Evolutionary conservation across 2,329 filamentous ascomycete genomes (phyloP).

Genomic region (Emericellopsis cladophorae): DNA sequence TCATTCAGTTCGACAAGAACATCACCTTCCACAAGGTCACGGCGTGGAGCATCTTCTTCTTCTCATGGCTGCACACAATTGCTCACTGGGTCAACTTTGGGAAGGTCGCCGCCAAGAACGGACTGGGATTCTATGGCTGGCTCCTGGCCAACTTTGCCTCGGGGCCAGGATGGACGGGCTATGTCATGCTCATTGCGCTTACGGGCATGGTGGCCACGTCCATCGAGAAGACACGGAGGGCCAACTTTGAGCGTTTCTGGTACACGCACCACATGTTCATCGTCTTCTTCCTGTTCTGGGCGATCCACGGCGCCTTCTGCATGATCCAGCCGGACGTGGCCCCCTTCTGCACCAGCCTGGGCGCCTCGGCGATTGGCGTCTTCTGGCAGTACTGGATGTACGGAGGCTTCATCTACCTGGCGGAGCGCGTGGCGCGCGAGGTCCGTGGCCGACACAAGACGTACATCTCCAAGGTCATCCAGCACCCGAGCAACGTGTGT

Average conservation of each 20-base stretch:
- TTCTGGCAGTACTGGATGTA: conserved; percentile 91
- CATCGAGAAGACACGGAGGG: conserved; percentile 62
- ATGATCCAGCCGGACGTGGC: conserved; percentile 80
- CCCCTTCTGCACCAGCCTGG: conserved; percentile 62
- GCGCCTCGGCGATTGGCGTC: conserved; percentile 54
- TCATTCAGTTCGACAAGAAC: conserved; percentile 83
- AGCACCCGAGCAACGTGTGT: conserved; percentile 79
- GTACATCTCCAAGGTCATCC: conserved; percentile 78
- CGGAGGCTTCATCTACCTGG: conserved; percentile 66
- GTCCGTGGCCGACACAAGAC: conserved; percentile 72
- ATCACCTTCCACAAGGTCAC: conserved; percentile 79
- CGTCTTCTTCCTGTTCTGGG: conserved; percentile 83
- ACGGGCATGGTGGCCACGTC: conserved; percentile 72
- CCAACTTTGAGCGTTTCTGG: conserved; percentile 85
- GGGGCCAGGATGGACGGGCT: conserved; percentile 76
- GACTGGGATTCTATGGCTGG: conserved; percentile 67
- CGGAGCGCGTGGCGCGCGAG: conserved; percentile 68
- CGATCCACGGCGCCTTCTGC: conserved; percentile 79
- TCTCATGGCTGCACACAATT: conserved; percentile 75
- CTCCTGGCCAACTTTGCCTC: conserved; percentile 65
- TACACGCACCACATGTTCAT: conserved; percentile 83
- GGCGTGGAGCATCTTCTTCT: conserved; percentile 81
- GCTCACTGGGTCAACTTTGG: conserved; percentile 83
- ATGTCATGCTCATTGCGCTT: conserved; percentile 68
- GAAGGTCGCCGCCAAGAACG: conserved; percentile 60